Evolutionary conservation across 345 rosid species (phyloP), one percentile per base, ranked within the genome.

Genomic region (Eucalyptus sp.): DNA sequence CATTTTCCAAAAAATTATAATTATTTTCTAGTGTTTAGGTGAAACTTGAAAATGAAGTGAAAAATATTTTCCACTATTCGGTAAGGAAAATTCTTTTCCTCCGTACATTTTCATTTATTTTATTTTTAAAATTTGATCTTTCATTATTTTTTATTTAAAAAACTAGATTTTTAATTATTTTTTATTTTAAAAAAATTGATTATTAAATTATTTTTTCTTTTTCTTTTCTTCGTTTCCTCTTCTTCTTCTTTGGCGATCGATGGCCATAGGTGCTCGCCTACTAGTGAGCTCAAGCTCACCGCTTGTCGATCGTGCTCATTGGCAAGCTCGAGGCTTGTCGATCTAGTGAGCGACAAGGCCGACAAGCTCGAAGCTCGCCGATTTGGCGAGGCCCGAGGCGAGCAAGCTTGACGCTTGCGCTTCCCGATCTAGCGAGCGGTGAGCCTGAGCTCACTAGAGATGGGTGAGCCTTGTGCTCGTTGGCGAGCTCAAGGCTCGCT

Each of bases 281-380:
- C 52, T 6, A 0, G 52, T 3, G 0, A 50, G 52, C 52, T 50
- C 52, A 50, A 50, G 51, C 51, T 50, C 17, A 0, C 1, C 0
- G 0, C 52, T 50, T 3, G 0, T 9, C 18, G 2, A 51, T 6
- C 1, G 0, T 51, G 20, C 20, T 51, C 8, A 17, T 8, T 2
- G 0, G 7, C 0, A 0, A 18, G 56, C 24, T 52, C 4, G 0
- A 52, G 24, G 24, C 24, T 52, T 3, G 1, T 24, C 0, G 0
- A 52, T 52, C 24, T 52, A 7, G 24, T 52, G 24, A 51, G 56
- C 10, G 3, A 0, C 0, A 0, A 52, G 58, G 10, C 5, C 5
- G 0, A 0, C 0, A 3, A 52, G 58, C 24, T 52, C 0, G 1
- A 7, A 52, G 56, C 9, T 52, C 2, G 0, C 0, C 10, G 0